Percentiles rank a stretch among this genome's conserved stretches.
phyloP scores from a whole-genome alignment of 768 basidiomycete genomes.

The Postia placenta region DNA sequence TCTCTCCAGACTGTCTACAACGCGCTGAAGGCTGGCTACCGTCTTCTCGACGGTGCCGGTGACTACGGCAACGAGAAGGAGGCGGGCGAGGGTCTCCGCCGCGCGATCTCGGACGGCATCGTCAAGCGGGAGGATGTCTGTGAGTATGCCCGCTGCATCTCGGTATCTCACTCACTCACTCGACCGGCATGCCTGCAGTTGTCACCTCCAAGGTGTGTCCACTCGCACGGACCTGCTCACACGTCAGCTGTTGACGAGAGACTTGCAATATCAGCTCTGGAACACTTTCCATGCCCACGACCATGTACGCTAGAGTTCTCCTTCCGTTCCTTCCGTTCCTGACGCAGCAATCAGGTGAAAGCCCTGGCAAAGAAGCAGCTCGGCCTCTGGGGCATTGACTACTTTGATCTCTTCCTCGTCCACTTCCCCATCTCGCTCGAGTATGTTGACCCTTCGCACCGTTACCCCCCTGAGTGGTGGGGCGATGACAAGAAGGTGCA shows the following conservation, averaged over 20 bases:
- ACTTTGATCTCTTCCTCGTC: slow-evolving; percentile 75
- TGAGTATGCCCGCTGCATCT: slow-evolving; percentile 30
- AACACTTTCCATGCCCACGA: slow-evolving; percentile 84
- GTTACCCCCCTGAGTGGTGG: slow-evolving; percentile 82
- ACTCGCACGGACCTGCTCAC: background rate
- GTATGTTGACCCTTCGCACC: slow-evolving; percentile 71
- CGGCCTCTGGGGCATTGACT: slow-evolving; percentile 75
- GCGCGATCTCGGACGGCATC: slow-evolving; percentile 74
- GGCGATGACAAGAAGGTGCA: slow-evolving; percentile 66
- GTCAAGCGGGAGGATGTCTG: slow-evolving; percentile 87
- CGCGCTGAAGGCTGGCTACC: slow-evolving; percentile 82
- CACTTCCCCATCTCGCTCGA: slow-evolving; percentile 83
- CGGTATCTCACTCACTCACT: background rate
- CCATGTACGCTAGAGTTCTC: slow-evolving; percentile 39
- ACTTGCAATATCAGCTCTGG: slow-evolving; percentile 51
- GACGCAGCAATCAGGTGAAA: background rate
- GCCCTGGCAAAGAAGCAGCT: slow-evolving; percentile 50
- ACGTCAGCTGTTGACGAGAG: background rate
- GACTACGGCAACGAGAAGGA: slow-evolving; percentile 91
- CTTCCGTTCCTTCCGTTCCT: background rate
- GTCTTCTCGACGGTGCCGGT: slow-evolving; percentile 80
- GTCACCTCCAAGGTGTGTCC: slow-evolving; percentile 71
- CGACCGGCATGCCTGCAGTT: slow-evolving; percentile 33
- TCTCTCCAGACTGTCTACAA: slow-evolving; percentile 63
- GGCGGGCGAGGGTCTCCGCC: slow-evolving; percentile 70